Evolutionary conservation across 2,329 filamentous ascomycete genomes (phyloP), one percentile per base, ranked within the genome.

Genomic region (Blastomyces parvus): DNA sequence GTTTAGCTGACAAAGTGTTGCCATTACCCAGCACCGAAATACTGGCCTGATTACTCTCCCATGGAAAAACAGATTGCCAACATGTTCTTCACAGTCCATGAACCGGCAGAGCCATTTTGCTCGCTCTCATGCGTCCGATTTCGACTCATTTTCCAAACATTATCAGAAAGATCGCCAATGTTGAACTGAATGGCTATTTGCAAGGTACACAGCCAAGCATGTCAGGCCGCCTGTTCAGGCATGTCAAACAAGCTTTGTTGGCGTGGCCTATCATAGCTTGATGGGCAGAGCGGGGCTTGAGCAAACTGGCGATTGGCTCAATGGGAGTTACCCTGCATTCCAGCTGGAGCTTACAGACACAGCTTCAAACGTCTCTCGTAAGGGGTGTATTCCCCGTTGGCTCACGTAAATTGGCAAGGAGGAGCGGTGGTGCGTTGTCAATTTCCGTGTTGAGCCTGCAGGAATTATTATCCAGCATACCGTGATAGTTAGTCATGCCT

Each of bases 231-330:
- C 36, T 22, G 5, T 13, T 40, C 33, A 42, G 27, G 55, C 17
- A 44, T 17, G 27, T n/a, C n/a, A 7, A n/a, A 27, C 27, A 30
- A 36, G 25, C 56, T 25, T 38, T 48, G 30, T 6, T 30, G 27
- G 58, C 17, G 58, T 36, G 59, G 42, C 46, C 55, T 42, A 48
- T 61, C 59, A 27, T 61, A 42, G 59, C 59, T 55, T 53, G 46
- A 25, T 53, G 25, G 30, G 36, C 48, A 46, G 22, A 5, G 9
- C 40, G 5, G 17, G 27, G 17, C 3, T 8, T 33, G 27, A 19
- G 22, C 14, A 38, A 38, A 38, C 22, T 30, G 14, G 13, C 22
- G 14, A 25, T 27, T 42, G 30, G 55, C n/a, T 38, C 14, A 38
- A 13, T 2, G 5, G 5, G 22, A 30, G 1, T 25, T 61, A 8